Conservation (phyloP, 2,329 filamentous ascomycete species). For the Aaosphaeria arxii region DNA sequence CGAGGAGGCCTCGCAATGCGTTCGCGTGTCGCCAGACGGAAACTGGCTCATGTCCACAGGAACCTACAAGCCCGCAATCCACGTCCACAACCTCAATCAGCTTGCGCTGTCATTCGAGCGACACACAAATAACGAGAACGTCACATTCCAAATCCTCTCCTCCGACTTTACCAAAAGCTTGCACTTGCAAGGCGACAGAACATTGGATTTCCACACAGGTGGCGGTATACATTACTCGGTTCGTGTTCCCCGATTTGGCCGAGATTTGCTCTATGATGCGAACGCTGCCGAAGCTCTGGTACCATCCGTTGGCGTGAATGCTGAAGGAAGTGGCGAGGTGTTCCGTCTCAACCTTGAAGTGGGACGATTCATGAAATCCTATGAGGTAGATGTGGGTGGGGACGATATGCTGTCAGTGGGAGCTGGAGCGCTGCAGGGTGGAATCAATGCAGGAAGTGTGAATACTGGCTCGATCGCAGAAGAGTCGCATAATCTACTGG, state of each 20-base stretch:
- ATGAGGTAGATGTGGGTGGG: conserved; percentile 83
- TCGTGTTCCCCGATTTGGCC: conserved; percentile 88
- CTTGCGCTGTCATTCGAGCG: conserved; percentile 90
- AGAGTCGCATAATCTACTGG: conserved; percentile 81
- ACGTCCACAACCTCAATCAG: conserved; percentile 92
- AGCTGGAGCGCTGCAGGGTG: conserved; percentile 77
- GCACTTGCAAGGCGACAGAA: conserved; percentile 88
- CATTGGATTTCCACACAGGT: conserved; percentile 88
- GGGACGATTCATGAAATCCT: conserved; percentile 91
- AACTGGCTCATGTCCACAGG: conserved; percentile 97
- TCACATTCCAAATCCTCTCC: conserved; percentile 84
- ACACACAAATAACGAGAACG: conserved; percentile 88
- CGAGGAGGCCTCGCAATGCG: conserved; percentile 87
- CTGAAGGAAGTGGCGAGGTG: conserved; percentile 84
- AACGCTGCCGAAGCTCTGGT: conserved; percentile 81
- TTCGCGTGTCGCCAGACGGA: conserved; percentile 89
- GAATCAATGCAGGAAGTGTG: conserved; percentile 79
- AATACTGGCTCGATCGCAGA: conserved; percentile 87
- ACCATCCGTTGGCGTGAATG: conserved; percentile 82
- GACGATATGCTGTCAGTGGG: conserved; percentile 68
- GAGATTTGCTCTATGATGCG: conserved; percentile 82
- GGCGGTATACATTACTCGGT: conserved; percentile 83
- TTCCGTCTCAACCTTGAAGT: conserved; percentile 89
- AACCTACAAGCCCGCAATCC: conserved; percentile 46
- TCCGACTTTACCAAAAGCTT: conserved; percentile 91